A percentile compares a stretch with the other conserved stretches of the same genome.
Conservation (phyloP, 1,139 yeast genomes). For the Suhomyces kunorum region DNA sequence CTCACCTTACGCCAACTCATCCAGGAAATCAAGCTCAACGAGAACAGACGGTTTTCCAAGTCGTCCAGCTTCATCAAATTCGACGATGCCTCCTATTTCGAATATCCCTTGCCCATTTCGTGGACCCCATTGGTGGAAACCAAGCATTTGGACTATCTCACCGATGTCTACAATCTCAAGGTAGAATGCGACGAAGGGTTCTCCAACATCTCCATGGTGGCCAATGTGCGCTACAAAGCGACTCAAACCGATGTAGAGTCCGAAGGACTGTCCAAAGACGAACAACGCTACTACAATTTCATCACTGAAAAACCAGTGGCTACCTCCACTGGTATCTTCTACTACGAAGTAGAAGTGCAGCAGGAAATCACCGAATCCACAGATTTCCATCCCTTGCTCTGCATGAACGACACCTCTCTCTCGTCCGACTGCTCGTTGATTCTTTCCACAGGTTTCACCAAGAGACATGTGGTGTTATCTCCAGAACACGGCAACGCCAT, state of each 20-base stretch:
- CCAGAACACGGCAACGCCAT: constrained; percentile 3
- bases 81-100: constrained; percentile 27
- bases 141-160: constrained; percentile 25
- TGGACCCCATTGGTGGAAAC: constrained; percentile 43
- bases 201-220: constrained; percentile 29
- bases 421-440: constrained; percentile 37
- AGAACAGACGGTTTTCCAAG: constrained; percentile 24
- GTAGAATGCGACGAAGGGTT: constrained; percentile 32
- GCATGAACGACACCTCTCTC: constrained; percentile 37
- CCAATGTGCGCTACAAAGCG: constrained; percentile 8
- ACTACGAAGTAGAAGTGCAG: constrained; percentile 40
- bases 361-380: constrained; percentile 36
- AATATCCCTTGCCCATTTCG: constrained; percentile 40
- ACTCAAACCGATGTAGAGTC: neutral
- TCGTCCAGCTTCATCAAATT: constrained; percentile 32
- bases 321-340: constrained; percentile 37
- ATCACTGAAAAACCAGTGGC: constrained; percentile 37
- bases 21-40: constrained; percentile 23
- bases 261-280: neutral
- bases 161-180: constrained; percentile 25
- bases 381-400: constrained; percentile 34
- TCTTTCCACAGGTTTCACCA: constrained; percentile 40
- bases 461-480: constrained; percentile 23
- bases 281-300: constrained; percentile 32
- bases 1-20: constrained; percentile 32